Percentiles rank a stretch among this genome's conserved stretches.
Evolutionary conservation across 1,139 yeast genomes (phyloP).

Genomic region (Geotrichum reessii): DNA sequence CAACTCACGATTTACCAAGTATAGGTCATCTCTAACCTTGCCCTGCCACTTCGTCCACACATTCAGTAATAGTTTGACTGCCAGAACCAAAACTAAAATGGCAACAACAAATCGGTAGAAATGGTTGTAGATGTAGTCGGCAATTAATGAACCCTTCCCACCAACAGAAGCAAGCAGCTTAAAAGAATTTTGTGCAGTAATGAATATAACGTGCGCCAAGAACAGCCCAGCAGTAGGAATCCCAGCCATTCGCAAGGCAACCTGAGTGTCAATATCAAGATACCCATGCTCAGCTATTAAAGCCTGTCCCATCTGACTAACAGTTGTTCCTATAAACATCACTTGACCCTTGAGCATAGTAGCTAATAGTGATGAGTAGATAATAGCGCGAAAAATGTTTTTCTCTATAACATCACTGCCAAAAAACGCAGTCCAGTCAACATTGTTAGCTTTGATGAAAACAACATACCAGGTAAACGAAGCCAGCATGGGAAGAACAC

Average conservation of each 20-base stretch:
- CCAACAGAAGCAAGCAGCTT: background rate
- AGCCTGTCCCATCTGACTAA: conserved; percentile 2
- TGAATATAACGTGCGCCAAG: background rate
- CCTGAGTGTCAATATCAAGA: conserved; percentile 5
- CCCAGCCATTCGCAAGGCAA: background rate
- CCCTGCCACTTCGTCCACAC: conserved; percentile 19
- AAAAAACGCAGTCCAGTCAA: background rate
- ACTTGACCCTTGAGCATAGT: conserved; percentile 4
- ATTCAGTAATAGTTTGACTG: conserved; percentile 11
- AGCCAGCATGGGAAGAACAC: conserved; percentile 3
- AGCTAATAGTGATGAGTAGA: background rate
- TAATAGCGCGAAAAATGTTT: background rate
- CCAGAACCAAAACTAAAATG: conserved; percentile 22
- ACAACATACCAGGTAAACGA: conserved; percentile 3
- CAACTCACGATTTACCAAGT: conserved; percentile 34
- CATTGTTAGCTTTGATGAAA: background rate
- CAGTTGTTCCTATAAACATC: conserved; percentile 4
- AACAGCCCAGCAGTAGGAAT: background rate
- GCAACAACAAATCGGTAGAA: conserved; percentile 8
- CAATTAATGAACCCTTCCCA: background rate
- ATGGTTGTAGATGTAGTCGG: background rate
- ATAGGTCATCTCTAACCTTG: conserved; percentile 33
- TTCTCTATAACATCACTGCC: background rate
- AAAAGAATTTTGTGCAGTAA: background rate
- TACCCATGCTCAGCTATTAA: conserved; percentile 7